Evolutionary conservation across 768 basidiomycete genomes (phyloP).

Genomic region (Psilocybe cubensis): DNA sequence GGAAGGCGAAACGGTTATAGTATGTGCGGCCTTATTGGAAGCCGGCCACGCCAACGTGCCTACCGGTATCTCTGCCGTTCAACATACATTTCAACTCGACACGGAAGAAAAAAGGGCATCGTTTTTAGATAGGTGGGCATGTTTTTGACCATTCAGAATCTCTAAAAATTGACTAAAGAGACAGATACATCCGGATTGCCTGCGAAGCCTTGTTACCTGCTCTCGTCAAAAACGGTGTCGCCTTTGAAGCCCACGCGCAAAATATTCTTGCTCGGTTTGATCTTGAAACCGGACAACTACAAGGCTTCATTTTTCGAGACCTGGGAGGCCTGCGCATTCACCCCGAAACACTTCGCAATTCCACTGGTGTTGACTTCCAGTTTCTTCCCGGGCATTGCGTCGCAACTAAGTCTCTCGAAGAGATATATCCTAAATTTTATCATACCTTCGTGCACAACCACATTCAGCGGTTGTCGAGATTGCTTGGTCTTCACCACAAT

Average conservation of each 20-base stretch:
- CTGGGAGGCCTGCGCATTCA: conserved; percentile 62
- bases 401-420: conserved; percentile 47
- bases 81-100: conserved; percentile 48
- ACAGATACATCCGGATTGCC: conserved; percentile 54
- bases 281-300: conserved; percentile 39
- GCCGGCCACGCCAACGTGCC: conserved; percentile 47
- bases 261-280: conserved; percentile 56
- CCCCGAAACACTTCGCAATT: conserved; percentile 47
- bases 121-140: conserved; percentile 50
- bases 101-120: conserved; percentile 45
- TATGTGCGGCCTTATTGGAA: conserved; percentile 57
- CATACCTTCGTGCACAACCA: conserved; percentile 66
- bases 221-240: conserved; percentile 56
- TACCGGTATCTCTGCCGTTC: conserved; percentile 47
- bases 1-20: conserved; percentile 46
- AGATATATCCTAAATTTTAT: conserved; percentile 60
- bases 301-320: conserved; percentile 59
- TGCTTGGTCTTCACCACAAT: conserved; percentile 54
- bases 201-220: conserved; percentile 56
- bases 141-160: neutral
- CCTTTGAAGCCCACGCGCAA: conserved; percentile 65
- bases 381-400: conserved; percentile 60
- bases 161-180: neutral
- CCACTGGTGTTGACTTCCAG: conserved; percentile 52
- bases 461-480: conserved; percentile 56